Evolutionary conservation across 2,329 filamentous ascomycete genomes (phyloP).

Genomic region (Epichloe amarillans): DNA sequence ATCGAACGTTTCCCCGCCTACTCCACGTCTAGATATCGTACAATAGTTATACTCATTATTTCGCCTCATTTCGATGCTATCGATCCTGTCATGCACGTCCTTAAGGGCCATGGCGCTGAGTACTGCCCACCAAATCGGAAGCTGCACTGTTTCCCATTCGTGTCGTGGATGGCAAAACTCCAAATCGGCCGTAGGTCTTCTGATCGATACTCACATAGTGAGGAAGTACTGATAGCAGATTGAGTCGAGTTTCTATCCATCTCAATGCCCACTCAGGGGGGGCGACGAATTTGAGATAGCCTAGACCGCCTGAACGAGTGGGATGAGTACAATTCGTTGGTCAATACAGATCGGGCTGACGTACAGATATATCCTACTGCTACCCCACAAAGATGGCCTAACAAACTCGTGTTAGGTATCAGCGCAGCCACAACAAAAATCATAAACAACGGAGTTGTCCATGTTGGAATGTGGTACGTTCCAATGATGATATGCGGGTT

Average conservation of each 20-base stretch:
- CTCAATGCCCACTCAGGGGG: conserved; percentile 79
- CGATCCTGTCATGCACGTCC: neutral
- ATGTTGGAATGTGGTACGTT: conserved; percentile 67
- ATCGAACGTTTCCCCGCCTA: neutral
- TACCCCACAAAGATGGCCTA: conserved; percentile 81
- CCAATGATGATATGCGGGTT: conserved; percentile 63
- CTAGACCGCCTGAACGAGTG: conserved; percentile 54
- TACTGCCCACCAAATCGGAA: conserved; percentile 46
- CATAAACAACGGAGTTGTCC: conserved; percentile 73
- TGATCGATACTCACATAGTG: conserved; percentile 93
- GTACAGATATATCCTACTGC: conserved; percentile 73
- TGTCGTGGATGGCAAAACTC: conserved; percentile 57
- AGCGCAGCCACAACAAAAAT: conserved; percentile 63
- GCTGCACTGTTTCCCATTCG: conserved; percentile 29
- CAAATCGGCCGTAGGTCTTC: conserved; percentile 88
- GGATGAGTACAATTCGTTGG: neutral
- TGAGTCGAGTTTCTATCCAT: conserved; percentile 80
- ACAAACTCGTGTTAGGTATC: conserved; percentile 66
- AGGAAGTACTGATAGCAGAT: conserved; percentile 69
- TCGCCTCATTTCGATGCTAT: neutral
- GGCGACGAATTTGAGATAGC: conserved; percentile 78
- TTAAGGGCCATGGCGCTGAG: conserved; percentile 58
- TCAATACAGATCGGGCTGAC: conserved; percentile 17
- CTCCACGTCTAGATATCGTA: neutral
- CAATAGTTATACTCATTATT: neutral